Evolutionary conservation across 305 asterid genomes (phyloP).

Genomic region (Fraxinus albicans): DNA sequence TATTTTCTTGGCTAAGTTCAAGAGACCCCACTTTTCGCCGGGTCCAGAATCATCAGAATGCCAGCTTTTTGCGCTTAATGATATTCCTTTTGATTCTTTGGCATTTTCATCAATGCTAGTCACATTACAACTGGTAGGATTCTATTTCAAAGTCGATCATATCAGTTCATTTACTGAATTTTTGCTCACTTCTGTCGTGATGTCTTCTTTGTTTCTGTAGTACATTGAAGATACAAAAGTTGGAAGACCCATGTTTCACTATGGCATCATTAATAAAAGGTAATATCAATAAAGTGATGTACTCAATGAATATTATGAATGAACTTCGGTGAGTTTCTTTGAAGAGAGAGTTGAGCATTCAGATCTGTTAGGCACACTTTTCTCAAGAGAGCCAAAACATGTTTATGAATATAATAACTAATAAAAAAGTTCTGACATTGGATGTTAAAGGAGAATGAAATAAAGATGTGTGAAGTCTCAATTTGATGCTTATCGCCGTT

Average conservation of each 20-base stretch:
- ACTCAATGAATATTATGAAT: not conserved
- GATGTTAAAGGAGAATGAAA: not conserved
- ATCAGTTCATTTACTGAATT: constrained; percentile 10
- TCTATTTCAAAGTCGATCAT: not conserved
- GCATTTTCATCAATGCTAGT: constrained; percentile 96
- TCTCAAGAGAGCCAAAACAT: not conserved
- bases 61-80: constrained; percentile 66
- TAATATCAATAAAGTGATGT: constrained; percentile 20
- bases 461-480: not conserved
- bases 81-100: constrained; percentile 85
- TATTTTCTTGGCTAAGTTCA: constrained; percentile 89
- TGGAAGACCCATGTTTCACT: constrained; percentile 84
- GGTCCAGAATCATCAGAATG: constrained; percentile 97
- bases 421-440: not conserved
- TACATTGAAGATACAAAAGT: constrained; percentile 70
- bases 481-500: not conserved
- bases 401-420: not conserved
- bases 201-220: constrained; percentile 36
- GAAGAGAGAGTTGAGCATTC: not conserved
- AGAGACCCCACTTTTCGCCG: constrained; percentile 77
- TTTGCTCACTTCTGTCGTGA: not conserved
- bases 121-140: constrained; percentile 69
- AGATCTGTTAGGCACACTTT: not conserved
- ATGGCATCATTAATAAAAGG: constrained; percentile 91
- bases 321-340: not conserved